Evolutionary conservation across 108 stramenopile species (phyloP).

Genomic region (Cyclotella kingstonii): DNA sequence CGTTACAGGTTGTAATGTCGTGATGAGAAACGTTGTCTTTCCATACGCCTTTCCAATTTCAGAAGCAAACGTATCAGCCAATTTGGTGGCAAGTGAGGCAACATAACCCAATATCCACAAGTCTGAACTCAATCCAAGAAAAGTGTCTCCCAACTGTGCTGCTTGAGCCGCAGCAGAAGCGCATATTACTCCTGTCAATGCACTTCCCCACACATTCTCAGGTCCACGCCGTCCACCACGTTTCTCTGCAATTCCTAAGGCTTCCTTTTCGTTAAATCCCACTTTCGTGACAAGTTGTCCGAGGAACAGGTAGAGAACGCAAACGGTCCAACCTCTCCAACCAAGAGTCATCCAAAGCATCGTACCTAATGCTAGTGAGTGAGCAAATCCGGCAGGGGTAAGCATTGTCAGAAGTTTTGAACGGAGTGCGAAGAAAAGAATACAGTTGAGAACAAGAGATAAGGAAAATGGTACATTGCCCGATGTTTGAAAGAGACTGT

Average conservation of each 20-base stretch:
- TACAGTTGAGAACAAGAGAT: slow-evolving; percentile 58
- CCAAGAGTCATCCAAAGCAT: slow-evolving; percentile 81
- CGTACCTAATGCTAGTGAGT: slow-evolving; percentile 77
- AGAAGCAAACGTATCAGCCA: slow-evolving; percentile 95
- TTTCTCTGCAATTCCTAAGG: slow-evolving; percentile 89
- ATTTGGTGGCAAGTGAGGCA: slow-evolving; percentile 88
- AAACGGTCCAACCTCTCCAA: slow-evolving; percentile 86
- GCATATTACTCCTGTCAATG: slow-evolving; percentile 72
- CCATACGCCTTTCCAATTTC: slow-evolving; percentile 97
- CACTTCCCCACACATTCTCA: slow-evolving; percentile 96
- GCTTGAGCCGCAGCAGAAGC: slow-evolving; percentile 56
- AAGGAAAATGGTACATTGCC: slow-evolving; percentile 61
- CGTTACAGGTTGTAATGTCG: slow-evolving; percentile 80
- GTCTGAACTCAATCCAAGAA: slow-evolving; percentile 57
- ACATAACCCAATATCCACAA: slow-evolving; percentile 83
- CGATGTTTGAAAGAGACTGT: slow-evolving; percentile 26
- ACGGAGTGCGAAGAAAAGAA: slow-evolving; percentile 55
- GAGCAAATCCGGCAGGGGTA: slow-evolving; percentile 69
- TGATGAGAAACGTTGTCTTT: slow-evolving; percentile 91
- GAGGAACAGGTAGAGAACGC: slow-evolving; percentile 80
- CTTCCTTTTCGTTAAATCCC: slow-evolving; percentile 83
- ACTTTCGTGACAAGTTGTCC: slow-evolving; percentile 90
- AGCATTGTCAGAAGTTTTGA: slow-evolving; percentile 72
- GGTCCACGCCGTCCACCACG: slow-evolving; percentile 92
- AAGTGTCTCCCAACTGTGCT: slow-evolving; percentile 15